Evolutionary conservation across 495 filamentous ascomycete species (phyloP), one percentile per base, ranked within the genome.

Genomic region (Penicillium lagena): DNA sequence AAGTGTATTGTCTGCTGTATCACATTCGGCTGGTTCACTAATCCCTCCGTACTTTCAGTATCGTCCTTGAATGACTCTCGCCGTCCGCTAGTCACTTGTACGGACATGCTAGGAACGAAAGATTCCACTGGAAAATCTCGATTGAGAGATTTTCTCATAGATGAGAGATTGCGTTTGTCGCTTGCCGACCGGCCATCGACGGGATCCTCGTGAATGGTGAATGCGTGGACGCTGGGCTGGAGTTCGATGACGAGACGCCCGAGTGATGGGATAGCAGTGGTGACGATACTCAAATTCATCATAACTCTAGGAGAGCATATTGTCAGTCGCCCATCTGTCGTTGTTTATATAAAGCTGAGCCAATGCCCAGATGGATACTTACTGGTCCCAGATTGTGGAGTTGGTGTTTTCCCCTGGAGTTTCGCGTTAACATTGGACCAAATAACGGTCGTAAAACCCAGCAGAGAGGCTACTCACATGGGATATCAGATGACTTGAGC

Each of bases 181-280:
- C 46, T 27, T 4, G 31, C 29, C 6, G 40, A 28, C 14, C 37
- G 17, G 10, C 13, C 7, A 17, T 52, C 38, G 7, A 40, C 34
- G 14, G 50, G 50, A 5, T 54, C 50, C 12, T 62, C 51, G 29
- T 58, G 54, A 43, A 62, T 57, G 32, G 56, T 47, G 47, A 57
- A 62, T 2, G 55, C 49, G 33, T 52, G 42, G 43, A 56, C 28
- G 37, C 39, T 42, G 39, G 52, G 55, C 40, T 62, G 56, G 9
- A 62, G 47, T n/a, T 62, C 59, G 35, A 60, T 47, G 4, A 59
- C 51, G n/a, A 62, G 53, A 28, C 59, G 53, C 13, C 59, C 59
- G 15, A 62, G 45, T 22, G 59, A 59, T 15, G 59, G 59, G 27
- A 62, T 42, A n/a, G 59, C 46, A 2, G 59, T 60, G 28, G 52